Percentiles rank a stretch among this genome's conserved stretches.
Conservation (phyloP, 2,329 filamentous ascomycete genomes). For the Periconia digitata region DNA sequence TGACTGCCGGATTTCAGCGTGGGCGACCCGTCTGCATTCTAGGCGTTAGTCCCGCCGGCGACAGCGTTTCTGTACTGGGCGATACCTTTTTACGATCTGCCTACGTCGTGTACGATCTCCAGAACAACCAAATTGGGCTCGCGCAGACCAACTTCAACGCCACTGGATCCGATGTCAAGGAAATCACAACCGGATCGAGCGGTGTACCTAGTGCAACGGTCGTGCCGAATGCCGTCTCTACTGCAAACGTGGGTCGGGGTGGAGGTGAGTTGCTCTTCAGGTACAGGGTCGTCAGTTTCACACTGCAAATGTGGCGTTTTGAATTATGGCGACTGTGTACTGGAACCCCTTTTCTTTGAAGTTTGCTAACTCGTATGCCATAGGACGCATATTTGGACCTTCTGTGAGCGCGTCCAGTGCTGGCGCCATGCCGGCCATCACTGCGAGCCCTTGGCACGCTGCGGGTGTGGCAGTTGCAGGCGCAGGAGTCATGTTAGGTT, state of each 20-base stretch:
- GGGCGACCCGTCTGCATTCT: slow-evolving; percentile 50
- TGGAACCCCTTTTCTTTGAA: too few relatives aligned
- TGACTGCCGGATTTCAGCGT: slow-evolving; percentile 49
- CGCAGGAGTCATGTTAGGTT: slow-evolving; percentile 33
- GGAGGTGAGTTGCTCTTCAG: too few relatives aligned
- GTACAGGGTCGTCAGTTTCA: too few relatives aligned
- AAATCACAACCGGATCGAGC: slow-evolving; percentile 53
- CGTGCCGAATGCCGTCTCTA: slow-evolving; percentile 55
- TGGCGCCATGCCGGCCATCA: slow-evolving; percentile 26
- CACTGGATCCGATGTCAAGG: slow-evolving; percentile 51
- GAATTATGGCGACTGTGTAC: too few relatives aligned
- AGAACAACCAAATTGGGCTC: slow-evolving; percentile 61
- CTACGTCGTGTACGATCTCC: slow-evolving; percentile 65
- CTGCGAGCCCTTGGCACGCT: slow-evolving; percentile 29
- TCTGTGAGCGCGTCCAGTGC: slow-evolving; percentile 2
- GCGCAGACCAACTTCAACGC: slow-evolving; percentile 64
- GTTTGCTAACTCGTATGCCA: too few relatives aligned
- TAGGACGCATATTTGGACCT: slow-evolving; percentile 40
- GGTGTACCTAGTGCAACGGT: slow-evolving; percentile 56
- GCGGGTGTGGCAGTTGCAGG: slow-evolving; percentile 33
- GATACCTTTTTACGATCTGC: slow-evolving; percentile 65
- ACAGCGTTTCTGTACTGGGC: slow-evolving; percentile 55
- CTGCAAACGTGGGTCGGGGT: slow-evolving; percentile 45
- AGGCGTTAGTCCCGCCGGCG: slow-evolving; percentile 53
- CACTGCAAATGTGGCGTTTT: too few relatives aligned